A percentile compares a stretch with the other conserved stretches of the same genome.
phyloP scores from a whole-genome alignment of 345 rosid species.

The Draba incana region DNA sequence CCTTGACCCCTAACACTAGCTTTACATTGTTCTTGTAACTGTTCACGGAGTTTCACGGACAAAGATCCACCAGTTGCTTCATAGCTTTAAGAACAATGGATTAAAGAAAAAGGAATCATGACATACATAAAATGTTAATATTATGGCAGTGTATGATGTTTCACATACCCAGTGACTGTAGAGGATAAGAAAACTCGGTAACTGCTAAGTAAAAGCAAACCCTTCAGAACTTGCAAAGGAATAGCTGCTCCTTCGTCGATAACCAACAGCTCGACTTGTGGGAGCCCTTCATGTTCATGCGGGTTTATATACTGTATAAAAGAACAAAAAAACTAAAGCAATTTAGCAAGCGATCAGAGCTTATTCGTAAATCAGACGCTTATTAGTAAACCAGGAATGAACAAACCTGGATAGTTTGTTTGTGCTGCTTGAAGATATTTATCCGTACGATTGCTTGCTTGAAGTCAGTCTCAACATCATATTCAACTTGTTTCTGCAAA shows the following conservation, averaged over 20 bases:
- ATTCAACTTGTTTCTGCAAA: constrained; percentile 81
- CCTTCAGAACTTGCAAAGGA: constrained; percentile 87
- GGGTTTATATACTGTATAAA: constrained; percentile 85
- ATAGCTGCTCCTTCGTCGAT: constrained; percentile 99
- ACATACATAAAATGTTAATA: constrained; percentile 2
- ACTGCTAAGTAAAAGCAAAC: constrained; percentile 72
- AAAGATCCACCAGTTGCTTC: constrained; percentile 99
- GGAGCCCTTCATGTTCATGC: constrained; percentile 91
- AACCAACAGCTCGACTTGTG: constrained; percentile 94
- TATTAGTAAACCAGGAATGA: constrained; percentile 64
- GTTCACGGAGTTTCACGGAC: constrained; percentile 90
- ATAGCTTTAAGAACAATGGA: constrained; percentile 53
- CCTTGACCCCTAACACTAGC: constrained; percentile 58
- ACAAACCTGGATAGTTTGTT: constrained; percentile 93
- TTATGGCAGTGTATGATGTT: constrained; percentile 32
- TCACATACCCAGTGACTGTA: constrained; percentile 90
- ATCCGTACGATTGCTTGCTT: constrained; percentile 81
- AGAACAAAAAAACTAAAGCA: constrained; percentile 10
- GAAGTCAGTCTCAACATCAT: constrained; percentile 84
- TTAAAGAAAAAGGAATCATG: constrained; percentile 9
- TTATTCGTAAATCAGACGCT: not conserved
- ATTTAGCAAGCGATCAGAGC: constrained; percentile 9
- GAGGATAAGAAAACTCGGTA: constrained; percentile 95
- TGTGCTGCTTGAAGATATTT: constrained; percentile 86
- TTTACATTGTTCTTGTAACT: constrained; percentile 87